These are phyloP conservation scores for Chiua virens DNA, from an alignment of 768 basidiomycete genomes.

Conservation along the genomic window DNA sequence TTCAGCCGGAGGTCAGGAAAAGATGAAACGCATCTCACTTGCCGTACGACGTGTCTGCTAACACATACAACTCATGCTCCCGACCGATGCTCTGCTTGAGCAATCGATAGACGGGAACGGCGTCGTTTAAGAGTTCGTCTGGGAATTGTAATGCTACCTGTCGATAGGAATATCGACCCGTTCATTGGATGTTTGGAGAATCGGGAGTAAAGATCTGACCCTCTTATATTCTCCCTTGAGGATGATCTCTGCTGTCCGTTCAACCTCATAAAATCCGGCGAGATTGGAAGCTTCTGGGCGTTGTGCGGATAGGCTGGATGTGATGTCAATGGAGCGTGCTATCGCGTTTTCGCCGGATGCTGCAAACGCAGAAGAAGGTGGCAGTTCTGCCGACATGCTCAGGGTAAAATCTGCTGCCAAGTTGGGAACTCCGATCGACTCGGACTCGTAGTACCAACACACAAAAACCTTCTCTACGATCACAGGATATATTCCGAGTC, in stretches of 20 bases:
- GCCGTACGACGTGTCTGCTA: constrained; percentile 98
- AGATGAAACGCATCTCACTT: constrained; percentile 48
- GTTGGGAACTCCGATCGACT: too few species aligned
- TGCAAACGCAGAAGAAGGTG: constrained; percentile 40
- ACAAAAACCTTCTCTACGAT: too few species aligned
- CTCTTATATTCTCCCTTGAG: constrained; percentile 63
- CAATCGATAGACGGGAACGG: constrained; percentile 75
- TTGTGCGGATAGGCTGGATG: constrained; percentile 38
- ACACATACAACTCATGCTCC: constrained; percentile 70
- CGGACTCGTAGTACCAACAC: too few species aligned
- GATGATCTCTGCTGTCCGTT: constrained; percentile 63
- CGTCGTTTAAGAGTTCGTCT: constrained; percentile 85
- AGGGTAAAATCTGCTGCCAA: too few species aligned
- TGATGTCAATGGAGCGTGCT: constrained; percentile 49
- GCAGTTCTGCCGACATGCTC: constrained; percentile 13
- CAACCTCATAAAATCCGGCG: constrained; percentile 73
- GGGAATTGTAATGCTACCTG: constrained; percentile 95
- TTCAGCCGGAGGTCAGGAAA: constrained; percentile 1
- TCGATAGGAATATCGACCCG: neutral
- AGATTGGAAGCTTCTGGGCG: constrained; percentile 40
- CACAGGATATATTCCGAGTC: too few species aligned
- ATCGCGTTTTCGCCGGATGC: constrained; percentile 67
- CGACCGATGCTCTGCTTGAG: constrained; percentile 53
- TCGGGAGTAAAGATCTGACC: constrained; percentile 39
- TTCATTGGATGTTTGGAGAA: neutral